Base-by-base conservation (phyloP, 208 protist genomes). In the Giardia muris region DNA sequence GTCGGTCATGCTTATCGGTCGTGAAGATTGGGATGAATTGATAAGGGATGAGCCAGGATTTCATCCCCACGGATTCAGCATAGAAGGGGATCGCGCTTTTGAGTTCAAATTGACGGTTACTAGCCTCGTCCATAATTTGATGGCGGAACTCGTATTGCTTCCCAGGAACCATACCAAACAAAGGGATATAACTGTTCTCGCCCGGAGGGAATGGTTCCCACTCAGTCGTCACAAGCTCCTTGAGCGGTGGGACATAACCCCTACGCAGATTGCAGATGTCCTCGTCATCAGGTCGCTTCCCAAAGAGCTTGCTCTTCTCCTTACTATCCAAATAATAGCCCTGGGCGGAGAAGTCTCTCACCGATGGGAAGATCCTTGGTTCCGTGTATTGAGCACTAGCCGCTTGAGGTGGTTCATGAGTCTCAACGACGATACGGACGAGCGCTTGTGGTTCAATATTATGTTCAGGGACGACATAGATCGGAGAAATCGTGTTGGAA, bases 401-500 rank as follows among this genome's bases (percentile, higher is more conserved):
- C 10, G 57, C 57, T 39, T 39, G 57, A 30, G 30, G 19, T 39
- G 57, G 57, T 39, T 39, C 30, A 30, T 76, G 57, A 10, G 57
- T 10, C 57, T 76, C 30, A 30, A 76, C 30, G 30, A 76, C 30
- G 30, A 76, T 76, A 30, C 57, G 57, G 57, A 76, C 57, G 10
- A 39, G 10, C 57, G 57, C 57, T 30, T 39, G 10, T 39, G 57
- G 57, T 30, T 76, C 19, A 30, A 76, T 30, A 10, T 76, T 10
- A 76, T 76, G 57, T 76, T 76, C 57, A 39, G 57, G 57, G 57
- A 76, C 57, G 30, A 76, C 57, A 76, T 76, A 76, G 10, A 76
- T 76, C 30, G 57, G 57, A 30, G 57, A 76, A 30, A 76, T 76
- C 30, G 57, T 76, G 30, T 76, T 76, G 57, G 57, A 30, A 76